Conservation (phyloP, 2,329 filamentous ascomycete genomes). For the Pseudogymnoascus destructans region DNA sequence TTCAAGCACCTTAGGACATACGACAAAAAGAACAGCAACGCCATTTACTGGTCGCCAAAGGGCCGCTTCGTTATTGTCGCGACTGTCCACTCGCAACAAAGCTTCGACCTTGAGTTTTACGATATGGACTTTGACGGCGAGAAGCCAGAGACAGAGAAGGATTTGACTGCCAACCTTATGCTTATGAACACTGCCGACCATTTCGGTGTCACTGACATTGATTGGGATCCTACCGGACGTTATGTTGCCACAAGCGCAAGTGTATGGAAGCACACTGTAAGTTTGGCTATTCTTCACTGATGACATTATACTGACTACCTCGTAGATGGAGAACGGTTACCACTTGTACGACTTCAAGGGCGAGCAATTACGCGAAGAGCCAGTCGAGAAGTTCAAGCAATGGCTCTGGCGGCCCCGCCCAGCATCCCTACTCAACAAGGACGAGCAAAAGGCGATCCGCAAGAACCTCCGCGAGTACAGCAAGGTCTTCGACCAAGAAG, state of each 20-base stretch:
- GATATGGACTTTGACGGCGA: slow-evolving; percentile 97
- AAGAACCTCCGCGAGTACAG: slow-evolving; percentile 98
- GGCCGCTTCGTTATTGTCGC: slow-evolving; percentile 92
- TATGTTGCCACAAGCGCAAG: slow-evolving; percentile 90
- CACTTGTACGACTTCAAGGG: slow-evolving; percentile 97
- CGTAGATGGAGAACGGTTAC: slow-evolving; percentile 96
- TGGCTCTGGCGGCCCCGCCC: slow-evolving; percentile 89
- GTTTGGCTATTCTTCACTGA: slow-evolving; percentile 26
- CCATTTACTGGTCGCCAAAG: slow-evolving; percentile 96
- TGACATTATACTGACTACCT: slow-evolving; percentile 18
- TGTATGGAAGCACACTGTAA: slow-evolving; percentile 89
- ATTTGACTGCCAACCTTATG: slow-evolving; percentile 86
- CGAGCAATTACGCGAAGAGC: slow-evolving; percentile 76
- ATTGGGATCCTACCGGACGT: slow-evolving; percentile 94
- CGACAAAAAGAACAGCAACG: slow-evolving; percentile 99
- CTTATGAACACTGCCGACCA: slow-evolving; percentile 89
- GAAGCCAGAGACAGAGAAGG: slow-evolving; percentile 85
- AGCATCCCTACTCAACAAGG: slow-evolving; percentile 79
- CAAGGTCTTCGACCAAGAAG: slow-evolving; percentile 87
- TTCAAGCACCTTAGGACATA: slow-evolving; percentile 92
- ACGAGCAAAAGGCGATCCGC: slow-evolving; percentile 94
- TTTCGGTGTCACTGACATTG: slow-evolving; percentile 93
- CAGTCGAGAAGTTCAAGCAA: slow-evolving; percentile 95
- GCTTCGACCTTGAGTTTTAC: slow-evolving; percentile 93
- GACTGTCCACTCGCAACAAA: slow-evolving; percentile 83